Base-by-base conservation (phyloP, 306 rosid species). In the Canavalia gladiata region DNA sequence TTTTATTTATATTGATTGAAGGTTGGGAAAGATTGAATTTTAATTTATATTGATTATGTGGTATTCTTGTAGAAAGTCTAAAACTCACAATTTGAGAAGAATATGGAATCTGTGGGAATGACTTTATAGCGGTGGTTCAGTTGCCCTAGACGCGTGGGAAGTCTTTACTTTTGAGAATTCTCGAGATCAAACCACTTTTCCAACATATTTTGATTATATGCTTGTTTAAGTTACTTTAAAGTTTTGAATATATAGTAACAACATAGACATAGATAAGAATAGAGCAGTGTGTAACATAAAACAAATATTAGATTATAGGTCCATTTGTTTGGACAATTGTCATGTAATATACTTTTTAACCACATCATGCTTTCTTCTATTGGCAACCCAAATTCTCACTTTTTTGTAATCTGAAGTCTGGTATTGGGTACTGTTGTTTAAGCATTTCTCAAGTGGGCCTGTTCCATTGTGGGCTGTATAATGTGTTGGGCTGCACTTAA, bases 151-250 rank as follows among this genome's bases (percentile, higher is more conserved):
- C 4, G 31, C 50, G n/a, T 49, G 45, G 45, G 7, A 66, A 45
- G 77, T 35, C 46, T 52, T 58, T 47, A 45, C 77, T 89, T 87
- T 83, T 51, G 81, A 59, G 51, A 64, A 29, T 33, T 76, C 86
- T 10, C 60, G 43, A 29, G 70, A 75, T 55, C 41, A 74, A 86
- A 45, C 68, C 25, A 9, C 42, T 76, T 84, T 88, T 51, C 81
- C 92, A 25, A 81, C 6, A 3, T 60, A 34, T 35, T 13, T 62
- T 84, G 80, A 85, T 81, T 74, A 60, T 84, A 88, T 74, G 86
- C 84, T 46, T 52, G 83, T 75, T 73, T 89, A 80, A 88, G 68
- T 69, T 85, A 88, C 85, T 92, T 90, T 77, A 92, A 89, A 72
- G 87, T 89, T 82, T 80, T 90, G 37, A 92, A 88, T 29, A 92